phyloP scores from a whole-genome alignment of 1,139 yeast species.

The Nadsonia commutata region DNA sequence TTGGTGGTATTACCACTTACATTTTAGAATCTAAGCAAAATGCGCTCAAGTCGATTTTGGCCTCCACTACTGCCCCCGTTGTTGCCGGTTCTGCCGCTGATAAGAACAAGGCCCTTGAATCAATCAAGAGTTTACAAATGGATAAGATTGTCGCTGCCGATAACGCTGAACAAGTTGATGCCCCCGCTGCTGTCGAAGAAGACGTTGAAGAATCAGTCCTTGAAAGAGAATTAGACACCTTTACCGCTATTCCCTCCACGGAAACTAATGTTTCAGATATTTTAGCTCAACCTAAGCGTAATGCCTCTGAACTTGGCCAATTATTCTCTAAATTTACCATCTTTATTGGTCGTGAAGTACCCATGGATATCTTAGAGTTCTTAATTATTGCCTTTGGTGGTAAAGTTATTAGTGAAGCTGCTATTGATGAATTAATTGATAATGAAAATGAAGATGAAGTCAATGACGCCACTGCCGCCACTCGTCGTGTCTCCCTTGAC shows the following conservation, averaged over 20 bases:
- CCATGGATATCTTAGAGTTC: constrained; percentile 81
- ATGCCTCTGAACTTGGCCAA: constrained; percentile 37
- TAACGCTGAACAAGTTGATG: constrained; percentile 25
- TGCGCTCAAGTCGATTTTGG: constrained; percentile 16
- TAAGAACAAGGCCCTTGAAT: constrained; percentile 17
- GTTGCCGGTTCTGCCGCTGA: constrained; percentile 16
- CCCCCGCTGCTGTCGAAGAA: constrained; percentile 27
- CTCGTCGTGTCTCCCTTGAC: constrained; percentile 39
- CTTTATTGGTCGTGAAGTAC: constrained; percentile 90
- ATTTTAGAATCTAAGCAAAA: constrained; percentile 45
- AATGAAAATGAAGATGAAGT: constrained; percentile 22
- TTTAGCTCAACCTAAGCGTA: constrained; percentile 65
- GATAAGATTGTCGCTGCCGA: constrained; percentile 36
- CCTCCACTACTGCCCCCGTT: constrained; percentile 24
- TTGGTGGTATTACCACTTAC: constrained; percentile 82
- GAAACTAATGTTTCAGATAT: constrained; percentile 60
- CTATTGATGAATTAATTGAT: constrained; percentile 54
- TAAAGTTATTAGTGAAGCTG: constrained; percentile 68
- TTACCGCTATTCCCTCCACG: constrained; percentile 37
- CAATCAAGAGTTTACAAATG: constrained; percentile 30
- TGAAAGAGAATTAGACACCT: constrained; percentile 48
- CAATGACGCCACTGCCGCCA: constrained; percentile 11
- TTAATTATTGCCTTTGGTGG: constrained; percentile 84
- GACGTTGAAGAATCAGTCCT: constrained; percentile 15
- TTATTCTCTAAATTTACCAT: constrained; percentile 66